Conservation (phyloP, 345 rosid genomes). For the Eucalyptus camaldulensis region DNA sequence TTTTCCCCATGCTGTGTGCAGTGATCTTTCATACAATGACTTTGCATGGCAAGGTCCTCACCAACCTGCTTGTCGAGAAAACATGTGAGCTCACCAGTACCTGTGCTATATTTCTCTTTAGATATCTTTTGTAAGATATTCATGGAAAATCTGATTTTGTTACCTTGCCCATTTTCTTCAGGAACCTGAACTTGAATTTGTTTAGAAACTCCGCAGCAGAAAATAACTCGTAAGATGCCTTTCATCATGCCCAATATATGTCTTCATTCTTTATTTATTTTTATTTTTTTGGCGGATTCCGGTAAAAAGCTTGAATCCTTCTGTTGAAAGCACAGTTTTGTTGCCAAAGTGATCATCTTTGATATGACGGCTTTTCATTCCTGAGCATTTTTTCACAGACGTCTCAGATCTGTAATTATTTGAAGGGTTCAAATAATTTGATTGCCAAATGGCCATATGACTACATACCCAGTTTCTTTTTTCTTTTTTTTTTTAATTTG, state of each 20-base stretch:
- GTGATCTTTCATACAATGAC: conserved; percentile 48
- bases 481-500: background rate
- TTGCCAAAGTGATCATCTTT: background rate
- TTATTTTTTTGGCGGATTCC: background rate
- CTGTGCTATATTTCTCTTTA: background rate
- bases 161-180: background rate
- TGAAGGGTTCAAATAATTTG: background rate
- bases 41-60: conserved; percentile 16
- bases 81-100: conserved; percentile 12
- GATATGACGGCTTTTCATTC: background rate
- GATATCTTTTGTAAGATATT: background rate
- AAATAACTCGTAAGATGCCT: conserved; percentile 15
- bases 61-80: conserved; percentile 13
- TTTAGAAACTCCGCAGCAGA: conserved; percentile 13
- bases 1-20: background rate
- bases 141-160: background rate
- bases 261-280: background rate
- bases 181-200: conserved; percentile 28
- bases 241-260: background rate
- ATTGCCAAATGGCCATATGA: background rate
- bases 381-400: background rate
- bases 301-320: background rate
- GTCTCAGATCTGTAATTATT: background rate
- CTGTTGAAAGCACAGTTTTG: background rate
- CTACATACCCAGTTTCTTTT: background rate